Base-by-base conservation (phyloP, 1,284 basidiomycete genomes). In the Apiotrichum siamense region DNA sequence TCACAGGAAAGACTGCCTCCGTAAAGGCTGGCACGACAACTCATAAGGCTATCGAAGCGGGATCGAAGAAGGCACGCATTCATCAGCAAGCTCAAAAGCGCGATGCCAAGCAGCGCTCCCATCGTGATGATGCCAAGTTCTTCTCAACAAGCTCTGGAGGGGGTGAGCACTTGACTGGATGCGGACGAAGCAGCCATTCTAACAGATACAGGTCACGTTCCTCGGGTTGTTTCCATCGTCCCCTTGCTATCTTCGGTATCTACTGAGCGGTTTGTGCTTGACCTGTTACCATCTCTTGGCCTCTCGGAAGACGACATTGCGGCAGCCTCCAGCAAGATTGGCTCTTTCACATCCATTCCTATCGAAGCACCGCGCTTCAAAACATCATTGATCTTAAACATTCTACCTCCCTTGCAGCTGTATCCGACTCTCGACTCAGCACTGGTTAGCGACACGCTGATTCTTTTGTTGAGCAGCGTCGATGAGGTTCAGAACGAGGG, bases 381-480 rank as follows among this genome's bases (percentile, higher is more conserved):
- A 71, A 89, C 92, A 0, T 86, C 84, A 4, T 76, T 97, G 1
- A 91, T 96, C 65, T 86, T 96, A 69, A 78, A 92, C 47, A 82
- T 84, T 47, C 77, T 91, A 1, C 82, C 81, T 0, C 84, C 87
- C 59, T 77, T 80, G 47, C 77, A 77, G 36, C 78, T 91, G 36
- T 93, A 89, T 66, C 80, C 84, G 2, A 81, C 88, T 1, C 79
- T 98, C 32, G 92, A 97, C 66, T 86, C 86, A 0, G 87, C 85
- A 65, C 85, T 91, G 66, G 86, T 83, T 2, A 88, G 91, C 12
- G 94, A 98, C 75, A 97, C 96, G 65, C 84, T 93, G 49, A 73
- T 91, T 7, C 77, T 90, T 15, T 61, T 74, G 33, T 69, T 83
- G 50, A 77, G 90, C 32, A 86, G 86, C 9, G 76, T 64, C 2